Conservation (phyloP, 805 yeast genomes). For the Ogataea thermomethanolica region DNA sequence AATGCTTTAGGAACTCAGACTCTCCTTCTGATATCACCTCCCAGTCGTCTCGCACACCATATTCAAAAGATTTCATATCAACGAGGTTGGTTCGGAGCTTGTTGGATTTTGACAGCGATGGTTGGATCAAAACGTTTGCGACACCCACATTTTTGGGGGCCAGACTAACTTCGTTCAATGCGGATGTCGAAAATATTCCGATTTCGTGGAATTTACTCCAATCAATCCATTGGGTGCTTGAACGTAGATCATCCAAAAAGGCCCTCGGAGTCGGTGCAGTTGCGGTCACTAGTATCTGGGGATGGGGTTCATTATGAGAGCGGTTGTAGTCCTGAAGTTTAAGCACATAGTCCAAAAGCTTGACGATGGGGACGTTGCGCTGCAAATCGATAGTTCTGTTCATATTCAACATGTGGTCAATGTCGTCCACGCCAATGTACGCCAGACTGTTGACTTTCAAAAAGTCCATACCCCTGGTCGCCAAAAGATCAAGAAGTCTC, state of each 20-base stretch:
- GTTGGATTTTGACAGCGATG: conserved; percentile 16
- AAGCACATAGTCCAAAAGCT: conserved; percentile 30
- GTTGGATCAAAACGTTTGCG: conserved; percentile 24
- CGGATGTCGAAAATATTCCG: conserved; percentile 24
- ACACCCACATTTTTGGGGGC: conserved; percentile 24
- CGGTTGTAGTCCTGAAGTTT: conserved; percentile 32
- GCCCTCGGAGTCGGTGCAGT: conserved; percentile 35
- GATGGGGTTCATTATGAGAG: conserved; percentile 31
- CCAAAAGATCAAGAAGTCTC: conserved; percentile 33
- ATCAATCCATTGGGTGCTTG: conserved; percentile 47
- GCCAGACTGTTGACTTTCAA: conserved; percentile 27
- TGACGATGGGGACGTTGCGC: conserved; percentile 29
- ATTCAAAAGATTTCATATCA: conserved; percentile 27
- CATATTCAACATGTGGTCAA: conserved; percentile 30
- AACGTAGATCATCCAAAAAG: conserved; percentile 49
- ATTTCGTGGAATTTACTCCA: conserved; percentile 30
- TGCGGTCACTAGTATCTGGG: conserved; percentile 29
- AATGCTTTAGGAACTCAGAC: conserved; percentile 18
- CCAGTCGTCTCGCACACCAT: conserved; percentile 25
- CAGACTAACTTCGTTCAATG: conserved; percentile 20
- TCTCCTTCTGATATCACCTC: conserved; percentile 20
- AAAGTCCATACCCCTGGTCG: conserved; percentile 32
- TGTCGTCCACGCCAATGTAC: conserved; percentile 34
- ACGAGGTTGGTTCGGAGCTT: conserved; percentile 21
- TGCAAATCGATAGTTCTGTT: conserved; percentile 14